Base-by-base conservation (phyloP, 2,329 filamentous ascomycete genomes). In the Aurifilum marmelostoma region DNA sequence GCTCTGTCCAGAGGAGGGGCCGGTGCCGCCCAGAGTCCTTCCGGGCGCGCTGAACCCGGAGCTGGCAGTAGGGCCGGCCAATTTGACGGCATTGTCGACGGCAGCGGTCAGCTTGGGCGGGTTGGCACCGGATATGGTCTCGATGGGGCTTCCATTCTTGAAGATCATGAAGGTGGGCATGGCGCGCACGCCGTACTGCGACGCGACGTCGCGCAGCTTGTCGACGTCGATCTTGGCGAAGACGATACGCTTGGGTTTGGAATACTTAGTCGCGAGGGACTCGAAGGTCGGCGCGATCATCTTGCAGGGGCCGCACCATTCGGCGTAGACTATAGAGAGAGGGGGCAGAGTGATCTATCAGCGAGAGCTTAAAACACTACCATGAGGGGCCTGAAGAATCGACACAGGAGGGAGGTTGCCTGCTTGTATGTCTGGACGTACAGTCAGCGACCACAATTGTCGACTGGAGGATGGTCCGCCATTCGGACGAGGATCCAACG, bases 151-250 rank as follows among this genome's bases (percentile, higher is more conserved):
- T 75, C 91, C 90, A 77, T 88, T 89, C 81, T 92, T 91, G 85
- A 93, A 94, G 80, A 98, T 89, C 78, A 97, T 88, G 82, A 99
- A 98, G 65, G 96, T 98, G 7, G 96, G 96, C 89, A 97, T 94
- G 72, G 93, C 93, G 75, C 89, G 89, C 77, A 98, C 90, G 75
- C 88, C 87, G 82, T 97, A 93, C 73, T 89, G 85, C 76, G 89
- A 86, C 16, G 94, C 88, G 72, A 98, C 90, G 69, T 91, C 88
- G 73, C 89, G 86, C 79, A 97, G 93, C 74, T 86, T 84, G 77
- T 97, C 94, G 76, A 94, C 93, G 83, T 98, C 91, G 83, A 98
- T 89, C 82, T 97, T 98, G 77, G 89, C 90, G 79, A 98, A 99
- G 61, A 92, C 92, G 76, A 98, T 91, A 77, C 89, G 90, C 76